A percentile compares a stretch with the other conserved stretches of the same genome.
phyloP scores from a whole-genome alignment of 176 grass and related monocot genomes.

The Oryza longistaminata region DNA sequence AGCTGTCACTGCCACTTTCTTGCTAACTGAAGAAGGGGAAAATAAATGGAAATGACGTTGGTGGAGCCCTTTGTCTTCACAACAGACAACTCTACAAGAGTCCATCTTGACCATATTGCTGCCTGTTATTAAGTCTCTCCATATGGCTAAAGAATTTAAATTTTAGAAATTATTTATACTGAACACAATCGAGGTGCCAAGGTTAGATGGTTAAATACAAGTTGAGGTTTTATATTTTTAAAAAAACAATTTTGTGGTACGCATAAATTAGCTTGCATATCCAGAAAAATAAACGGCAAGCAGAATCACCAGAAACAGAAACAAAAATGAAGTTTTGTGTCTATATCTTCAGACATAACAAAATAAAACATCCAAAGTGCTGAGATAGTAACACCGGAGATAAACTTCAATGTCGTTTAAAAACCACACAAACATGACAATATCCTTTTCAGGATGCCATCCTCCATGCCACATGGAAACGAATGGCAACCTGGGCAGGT shows the following conservation, averaged over 20 bases:
- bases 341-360: background rate
- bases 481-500: background rate
- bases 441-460: background rate
- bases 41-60: conserved; percentile 16
- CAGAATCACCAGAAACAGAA: conserved; percentile 8
- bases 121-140: background rate
- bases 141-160: background rate
- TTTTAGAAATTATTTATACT: background rate
- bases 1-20: background rate
- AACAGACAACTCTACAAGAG: conserved; percentile 1
- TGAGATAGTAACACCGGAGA: background rate
- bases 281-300: background rate
- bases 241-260: too few relatives aligned
- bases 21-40: background rate
- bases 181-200: background rate
- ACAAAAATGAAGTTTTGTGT: background rate
- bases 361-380: background rate
- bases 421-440: background rate
- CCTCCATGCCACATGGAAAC: background rate
- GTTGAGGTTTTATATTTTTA: too few relatives aligned
- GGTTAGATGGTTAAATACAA: background rate
- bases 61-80: background rate
- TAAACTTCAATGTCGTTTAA: background rate
- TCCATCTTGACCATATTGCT: background rate
- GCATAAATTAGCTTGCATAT: background rate